Percentiles rank a stretch among this genome's conserved stretches.
These are phyloP conservation scores for Penicillium verhagenii DNA, from an alignment of 495 filamentous ascomycete species.

Conservation along the genomic window DNA sequence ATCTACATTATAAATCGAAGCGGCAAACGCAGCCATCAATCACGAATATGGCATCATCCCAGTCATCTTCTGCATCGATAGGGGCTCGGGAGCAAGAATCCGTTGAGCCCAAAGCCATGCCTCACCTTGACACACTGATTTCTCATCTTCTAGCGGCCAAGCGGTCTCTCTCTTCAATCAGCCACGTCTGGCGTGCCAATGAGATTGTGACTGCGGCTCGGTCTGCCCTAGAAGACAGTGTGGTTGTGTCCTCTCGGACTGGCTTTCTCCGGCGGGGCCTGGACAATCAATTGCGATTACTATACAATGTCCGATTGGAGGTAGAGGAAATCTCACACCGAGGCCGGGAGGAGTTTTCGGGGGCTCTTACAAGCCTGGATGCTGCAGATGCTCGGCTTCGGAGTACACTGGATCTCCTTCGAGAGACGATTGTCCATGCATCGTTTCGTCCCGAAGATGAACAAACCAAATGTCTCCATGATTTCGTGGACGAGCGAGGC, in stretches of 20 bases:
- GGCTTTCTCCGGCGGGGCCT: slow-evolving; percentile 73
- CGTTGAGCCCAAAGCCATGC: slow-evolving; percentile 22
- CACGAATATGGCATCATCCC: slow-evolving; percentile 33
- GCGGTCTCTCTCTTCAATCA: slow-evolving; percentile 82
- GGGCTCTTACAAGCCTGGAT: slow-evolving; percentile 70
- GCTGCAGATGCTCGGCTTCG: slow-evolving; percentile 67
- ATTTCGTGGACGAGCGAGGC: slow-evolving; percentile 84
- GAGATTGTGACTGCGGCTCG: slow-evolving; percentile 79
- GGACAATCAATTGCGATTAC: slow-evolving; percentile 65
- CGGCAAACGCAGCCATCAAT: background rate
- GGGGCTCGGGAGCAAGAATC: slow-evolving; percentile 9
- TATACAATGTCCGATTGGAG: slow-evolving; percentile 65
- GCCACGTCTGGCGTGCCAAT: slow-evolving; percentile 81
- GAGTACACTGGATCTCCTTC: slow-evolving; percentile 66
- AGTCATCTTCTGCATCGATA: slow-evolving; percentile 30
- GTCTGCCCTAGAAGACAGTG: slow-evolving; percentile 73
- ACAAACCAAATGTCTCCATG: slow-evolving; percentile 69
- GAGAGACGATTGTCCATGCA: slow-evolving; percentile 69
- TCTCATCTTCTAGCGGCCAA: slow-evolving; percentile 84
- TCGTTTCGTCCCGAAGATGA: slow-evolving; percentile 69
- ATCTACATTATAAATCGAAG: background rate
- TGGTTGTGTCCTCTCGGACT: slow-evolving; percentile 73
- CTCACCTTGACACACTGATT: slow-evolving; percentile 69
- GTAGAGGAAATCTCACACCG: slow-evolving; percentile 53
- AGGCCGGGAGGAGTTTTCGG: slow-evolving; percentile 57